These are phyloP conservation scores for Danielia oregonensis DNA, from an alignment of 805 yeast species.

Conservation along the genomic window DNA sequence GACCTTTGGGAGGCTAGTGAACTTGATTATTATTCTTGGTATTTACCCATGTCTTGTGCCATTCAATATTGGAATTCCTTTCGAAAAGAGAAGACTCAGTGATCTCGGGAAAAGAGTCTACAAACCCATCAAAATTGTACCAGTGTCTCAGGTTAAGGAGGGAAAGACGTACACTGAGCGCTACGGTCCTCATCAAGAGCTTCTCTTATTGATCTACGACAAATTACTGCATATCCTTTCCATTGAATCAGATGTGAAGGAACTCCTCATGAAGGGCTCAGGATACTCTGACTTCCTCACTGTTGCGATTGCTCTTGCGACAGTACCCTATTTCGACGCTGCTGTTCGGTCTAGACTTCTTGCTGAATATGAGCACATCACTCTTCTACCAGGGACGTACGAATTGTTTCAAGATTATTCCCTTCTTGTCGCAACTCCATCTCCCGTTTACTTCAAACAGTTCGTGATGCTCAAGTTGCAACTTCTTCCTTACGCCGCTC, in stretches of 20 bases:
- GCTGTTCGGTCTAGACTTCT: constrained; percentile 8
- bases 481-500: constrained; percentile 50
- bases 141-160: constrained; percentile 10
- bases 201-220: constrained; percentile 26
- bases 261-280: constrained; percentile 58
- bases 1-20: constrained; percentile 60
- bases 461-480: constrained; percentile 51
- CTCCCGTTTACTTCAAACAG: constrained; percentile 44
- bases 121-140: constrained; percentile 21
- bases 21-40: constrained; percentile 65
- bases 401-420: constrained; percentile 61
- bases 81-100: constrained; percentile 55
- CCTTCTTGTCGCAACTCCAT: constrained; percentile 47
- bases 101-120: constrained; percentile 35
- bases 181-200: constrained; percentile 13
- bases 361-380: constrained; percentile 23
- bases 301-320: constrained; percentile 41
- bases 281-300: constrained; percentile 61
- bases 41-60: constrained; percentile 59
- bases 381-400: constrained; percentile 57
- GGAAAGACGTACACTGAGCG: constrained; percentile 14
- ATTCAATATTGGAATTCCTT: constrained; percentile 58
- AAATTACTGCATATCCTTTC: constrained; percentile 33
- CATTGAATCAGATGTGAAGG: constrained; percentile 46
- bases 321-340: constrained; percentile 25